Evolutionary conservation across 495 filamentous ascomycete genomes (phyloP), one percentile per base, ranked within the genome.

Genomic region (Amniculicola lignicola): DNA sequence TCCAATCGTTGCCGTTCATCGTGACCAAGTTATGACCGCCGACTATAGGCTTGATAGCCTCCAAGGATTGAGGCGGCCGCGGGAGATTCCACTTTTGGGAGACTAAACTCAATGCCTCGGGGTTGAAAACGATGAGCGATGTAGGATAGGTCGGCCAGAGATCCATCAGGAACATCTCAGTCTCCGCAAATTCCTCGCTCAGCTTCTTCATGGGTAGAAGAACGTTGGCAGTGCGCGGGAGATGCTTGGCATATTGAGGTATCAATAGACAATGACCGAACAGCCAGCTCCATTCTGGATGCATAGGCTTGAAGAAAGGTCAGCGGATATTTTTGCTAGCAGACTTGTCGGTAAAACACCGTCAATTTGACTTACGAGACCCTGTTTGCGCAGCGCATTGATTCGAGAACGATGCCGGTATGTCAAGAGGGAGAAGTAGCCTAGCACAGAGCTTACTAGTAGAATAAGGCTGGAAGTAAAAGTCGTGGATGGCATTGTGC

Each of bases 341-440:
- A 38, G 29, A 4, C 4, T 3, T 38, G 2, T 3, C 16, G 29
- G 29, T 7, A 33, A n/a, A n/a, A n/a, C n/a, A n/a, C n/a, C n/a
- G n/a, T n/a, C n/a, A n/a, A n/a, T n/a, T n/a, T n/a, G n/a, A n/a
- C 54, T 9, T 41, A 57, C 54, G 3, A 58, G 28, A 9, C 54
- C 54, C 10, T 51, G 45, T 33, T 46, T 58, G 6, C 46, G 46
- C 12, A 58, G 40, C 15, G 31, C 1, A n/a, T 58, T 51, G 24
- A 58, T 49, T n/a, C 24, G 43, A 15, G 54, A 47, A n/a, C 54
- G 54, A 21, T 47, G 40, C 16, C 24, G 52, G 31, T 46, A 55
- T 16, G n/a, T 24, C 4, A 39, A n/a, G 7, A 4, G 3, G 18
- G 12, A 11, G 5, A 51, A n/a, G 33, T 51, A 51, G 6, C 9